Evolutionary conservation across 371 early-diverging fungal genomes (phyloP).

Genomic region (Syncephalastrum sp.): DNA sequence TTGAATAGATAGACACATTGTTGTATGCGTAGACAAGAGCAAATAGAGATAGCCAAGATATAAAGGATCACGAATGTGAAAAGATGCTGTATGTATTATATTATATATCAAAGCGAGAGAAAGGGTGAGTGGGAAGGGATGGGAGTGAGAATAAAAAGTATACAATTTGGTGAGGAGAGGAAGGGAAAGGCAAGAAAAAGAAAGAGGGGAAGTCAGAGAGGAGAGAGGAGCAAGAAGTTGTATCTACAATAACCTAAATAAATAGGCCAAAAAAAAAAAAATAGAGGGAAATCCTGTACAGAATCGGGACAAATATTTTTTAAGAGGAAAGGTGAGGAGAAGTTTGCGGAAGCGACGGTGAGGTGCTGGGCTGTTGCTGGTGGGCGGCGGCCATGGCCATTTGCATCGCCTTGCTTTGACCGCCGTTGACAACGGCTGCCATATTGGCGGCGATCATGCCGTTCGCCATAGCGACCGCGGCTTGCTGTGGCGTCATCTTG

Average conservation of each 20-base stretch:
- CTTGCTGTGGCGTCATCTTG: slow-evolving; percentile 46
- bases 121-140: not conserved
- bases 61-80: too few species aligned
- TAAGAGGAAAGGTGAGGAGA: too few species aligned
- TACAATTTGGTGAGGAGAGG: slow-evolving; percentile 1
- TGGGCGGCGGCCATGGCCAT: slow-evolving; percentile 38
- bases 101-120: too few species aligned
- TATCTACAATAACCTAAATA: too few species aligned
- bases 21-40: too few species aligned
- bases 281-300: too few species aligned
- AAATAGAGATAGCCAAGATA: too few species aligned
- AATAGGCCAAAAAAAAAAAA: too few species aligned
- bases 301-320: too few species aligned
- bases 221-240: too few species aligned
- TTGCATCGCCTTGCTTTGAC: slow-evolving; percentile 33
- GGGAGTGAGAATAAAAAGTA: slow-evolving; percentile 1
- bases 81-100: too few species aligned
- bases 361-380: slow-evolving; percentile 13
- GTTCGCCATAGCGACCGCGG: slow-evolving; percentile 46
- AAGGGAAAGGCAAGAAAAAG: not conserved
- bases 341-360: not conserved
- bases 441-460: slow-evolving; percentile 50
- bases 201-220: not conserved
- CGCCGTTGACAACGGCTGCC: slow-evolving; percentile 38
- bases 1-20: too few species aligned